Conservation (phyloP, 2,329 filamentous ascomycete species). For the Fusarium lyarnte region DNA sequence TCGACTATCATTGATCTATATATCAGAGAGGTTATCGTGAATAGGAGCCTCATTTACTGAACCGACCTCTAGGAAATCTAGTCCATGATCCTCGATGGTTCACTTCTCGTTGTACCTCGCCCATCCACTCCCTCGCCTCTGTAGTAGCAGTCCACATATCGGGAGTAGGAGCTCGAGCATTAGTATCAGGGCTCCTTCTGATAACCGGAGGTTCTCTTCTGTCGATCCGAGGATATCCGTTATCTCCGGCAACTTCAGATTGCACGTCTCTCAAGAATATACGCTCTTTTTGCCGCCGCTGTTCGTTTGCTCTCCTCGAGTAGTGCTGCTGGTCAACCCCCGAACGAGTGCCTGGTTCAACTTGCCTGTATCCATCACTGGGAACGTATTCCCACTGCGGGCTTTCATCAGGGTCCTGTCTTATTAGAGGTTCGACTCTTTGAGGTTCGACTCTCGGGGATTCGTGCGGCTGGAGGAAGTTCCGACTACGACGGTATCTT, state of each 20-base stretch:
- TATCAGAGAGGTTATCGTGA: too few relatives aligned
- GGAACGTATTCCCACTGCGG: background rate
- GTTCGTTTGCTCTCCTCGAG: background rate
- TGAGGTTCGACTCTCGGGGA: background rate
- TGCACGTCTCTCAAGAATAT: background rate
- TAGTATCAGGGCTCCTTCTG: background rate
- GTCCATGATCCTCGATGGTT: background rate
- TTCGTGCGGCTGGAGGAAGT: accelerated
- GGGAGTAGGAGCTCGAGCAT: background rate
- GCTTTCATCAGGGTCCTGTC: background rate
- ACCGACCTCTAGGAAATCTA: background rate
- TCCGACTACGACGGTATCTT: background rate
- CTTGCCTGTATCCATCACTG: background rate
- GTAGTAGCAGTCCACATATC: background rate
- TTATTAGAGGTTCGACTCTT: background rate
- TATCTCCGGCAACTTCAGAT: background rate
- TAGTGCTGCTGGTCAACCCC: background rate
- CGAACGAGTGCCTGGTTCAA: background rate
- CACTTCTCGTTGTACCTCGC: background rate
- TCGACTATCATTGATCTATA: background rate
- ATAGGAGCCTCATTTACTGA: too few relatives aligned
- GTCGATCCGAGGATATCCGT: background rate
- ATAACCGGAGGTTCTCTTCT: background rate
- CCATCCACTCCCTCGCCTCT: background rate
- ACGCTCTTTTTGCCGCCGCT: background rate